Base-by-base conservation (phyloP, 176 grass and related monocot species). In the Aegilops speltoides region DNA sequence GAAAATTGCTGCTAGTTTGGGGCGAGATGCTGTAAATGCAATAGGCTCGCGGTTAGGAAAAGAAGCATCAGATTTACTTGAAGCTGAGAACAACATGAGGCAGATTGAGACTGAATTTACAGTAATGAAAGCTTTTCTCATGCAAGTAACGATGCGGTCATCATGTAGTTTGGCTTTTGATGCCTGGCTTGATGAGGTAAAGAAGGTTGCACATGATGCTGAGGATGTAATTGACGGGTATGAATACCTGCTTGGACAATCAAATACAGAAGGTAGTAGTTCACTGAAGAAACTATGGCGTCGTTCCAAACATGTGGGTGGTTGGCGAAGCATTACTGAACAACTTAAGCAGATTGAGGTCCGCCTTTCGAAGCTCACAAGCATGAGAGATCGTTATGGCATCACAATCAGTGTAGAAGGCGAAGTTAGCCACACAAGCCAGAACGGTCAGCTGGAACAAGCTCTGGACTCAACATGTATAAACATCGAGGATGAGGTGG, bases 81-180 rank as follows among this genome's bases (percentile, higher is more conserved):
- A 79, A 40, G 2, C 68, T 19, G 24, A 65, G 28, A 64, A 63
- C 28, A 29, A 14, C 11, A 86, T 86, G 36, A 57, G 2, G 11
- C 40, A 70, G 20, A 15, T 86, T 41, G 5, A 86, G 17, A 56
- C 1, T 20, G 76, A 86, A 16, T 74, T 86, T 22, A 50, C 0
- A 3, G 26, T 80, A 14, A 80, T 87, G 15, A 61, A 86, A n/a
- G 40, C 59, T 31, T 73, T 87, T 36, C 28, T 87, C 6, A 37
- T 10, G 2, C 63, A 72, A 63, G 16, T n/a, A 23, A 7, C 34
- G 1, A 69, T 26, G 5, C 1, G 17, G 8, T 16, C 15, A 12
- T 19, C 16, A 6, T 20, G 6, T 16, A 23, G 73, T 22, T 0
- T 25, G 28, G 12, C 33, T 6, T 52, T 59, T 60, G 5, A 80